Evolutionary conservation across 1,284 basidiomycete genomes (phyloP), one percentile per base, ranked within the genome.

Genomic region (Termitomyces sp.): DNA sequence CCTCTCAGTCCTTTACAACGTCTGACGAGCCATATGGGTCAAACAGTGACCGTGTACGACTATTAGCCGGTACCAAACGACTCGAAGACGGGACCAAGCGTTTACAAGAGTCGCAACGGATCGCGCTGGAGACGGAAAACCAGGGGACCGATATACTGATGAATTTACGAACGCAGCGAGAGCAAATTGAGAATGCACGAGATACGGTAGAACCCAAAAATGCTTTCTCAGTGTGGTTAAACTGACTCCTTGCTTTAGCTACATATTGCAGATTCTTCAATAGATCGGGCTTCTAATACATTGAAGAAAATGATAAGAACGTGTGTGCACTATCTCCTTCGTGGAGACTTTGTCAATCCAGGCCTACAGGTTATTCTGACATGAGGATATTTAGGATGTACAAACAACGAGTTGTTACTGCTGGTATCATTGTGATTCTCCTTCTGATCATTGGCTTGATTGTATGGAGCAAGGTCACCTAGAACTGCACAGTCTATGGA

Each of bases 81-180:
- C 74, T 95, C 28, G 86, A 90, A 64, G 88, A 93, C 64, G 90
- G 91, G 6, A 81, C 87, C 1, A 80, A 86, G 58, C 78, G 97
- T 44, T 72, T 99, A 50, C 85, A 94, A 62, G 94, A 97, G 59
- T 93, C 90, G 17, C 93, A 98, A 60, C 81, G 94, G 21, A 84
- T 99, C 44, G 96, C 96, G 6, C 75, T 99, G 26, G 95, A 99
- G 77, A 98, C 97, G 8, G 97, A 99, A 73, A 87, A 92, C 64
- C 86, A 98, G 36, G 97, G 97, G 9, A 86, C 94, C 12, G 94
- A 94, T 63, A 98, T 99, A 65, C 69, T 99, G 59, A 71, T 87
- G 64, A 94, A 91, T 66, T 76, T 99, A 59, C 75, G 94, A 50
- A 76, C 81, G 2, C 97, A 99, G 74, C 74, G 97, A 59, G 97